These are phyloP conservation scores for Mycena leptocephala DNA, from an alignment of 768 basidiomycete genomes.

Conservation along the genomic window DNA sequence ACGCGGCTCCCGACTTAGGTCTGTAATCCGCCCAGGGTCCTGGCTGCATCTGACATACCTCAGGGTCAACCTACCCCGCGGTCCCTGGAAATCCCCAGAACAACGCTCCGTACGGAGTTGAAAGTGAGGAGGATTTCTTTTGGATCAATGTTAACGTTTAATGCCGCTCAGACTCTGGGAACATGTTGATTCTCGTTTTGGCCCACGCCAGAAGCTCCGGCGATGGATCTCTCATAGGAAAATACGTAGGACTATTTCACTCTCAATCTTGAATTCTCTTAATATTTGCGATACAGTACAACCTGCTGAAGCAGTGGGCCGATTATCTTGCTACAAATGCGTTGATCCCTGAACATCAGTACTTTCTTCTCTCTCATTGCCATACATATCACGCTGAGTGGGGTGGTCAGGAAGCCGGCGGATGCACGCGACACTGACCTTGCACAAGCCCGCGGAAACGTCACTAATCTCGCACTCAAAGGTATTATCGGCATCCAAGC, in stretches of 20 bases:
- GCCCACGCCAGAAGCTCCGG: constrained; percentile 51
- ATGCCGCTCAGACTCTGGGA: constrained; percentile 63
- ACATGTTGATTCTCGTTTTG: constrained; percentile 72
- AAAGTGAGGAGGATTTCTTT: constrained; percentile 40
- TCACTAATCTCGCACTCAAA: constrained; percentile 74
- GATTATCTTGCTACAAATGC: constrained; percentile 60
- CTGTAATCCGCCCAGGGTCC: no score
- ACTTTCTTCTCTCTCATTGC: constrained; percentile 46
- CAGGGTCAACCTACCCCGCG: constrained; percentile 33
- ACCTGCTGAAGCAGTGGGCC: constrained; percentile 66
- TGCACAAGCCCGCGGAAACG: constrained; percentile 49
- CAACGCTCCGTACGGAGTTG: constrained; percentile 37
- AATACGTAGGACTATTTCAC: constrained; percentile 49
- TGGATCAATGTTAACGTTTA: not conserved
- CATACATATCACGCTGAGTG: not conserved
- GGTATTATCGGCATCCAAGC: constrained; percentile 71
- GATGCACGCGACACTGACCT: constrained; percentile 9
- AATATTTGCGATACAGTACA: constrained; percentile 46
- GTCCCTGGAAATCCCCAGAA: constrained; percentile 35
- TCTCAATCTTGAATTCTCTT: not conserved
- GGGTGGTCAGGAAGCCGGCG: not conserved
- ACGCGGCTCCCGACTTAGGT: no score
- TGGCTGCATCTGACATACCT: no score
- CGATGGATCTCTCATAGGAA: constrained; percentile 53
- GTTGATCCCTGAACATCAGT: constrained; percentile 56